Conservation (phyloP, 768 basidiomycete genomes). For the Boletus tomentosulus region DNA sequence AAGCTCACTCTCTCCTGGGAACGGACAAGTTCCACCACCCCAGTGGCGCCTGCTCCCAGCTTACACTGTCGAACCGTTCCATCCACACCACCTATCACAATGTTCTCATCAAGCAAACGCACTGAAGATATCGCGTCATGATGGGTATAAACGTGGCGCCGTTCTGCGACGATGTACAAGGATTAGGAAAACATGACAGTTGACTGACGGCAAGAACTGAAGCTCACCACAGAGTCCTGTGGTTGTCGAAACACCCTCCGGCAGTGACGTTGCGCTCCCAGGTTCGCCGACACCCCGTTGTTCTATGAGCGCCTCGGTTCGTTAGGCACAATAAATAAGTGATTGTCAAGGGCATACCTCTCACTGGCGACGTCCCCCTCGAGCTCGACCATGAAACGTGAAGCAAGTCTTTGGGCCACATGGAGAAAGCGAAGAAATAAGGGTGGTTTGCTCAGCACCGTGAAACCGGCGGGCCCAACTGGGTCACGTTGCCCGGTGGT, state of each 20-base stretch:
- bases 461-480: too few species aligned
- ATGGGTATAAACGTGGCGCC: not conserved
- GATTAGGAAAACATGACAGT: not conserved
- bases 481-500: too few species aligned
- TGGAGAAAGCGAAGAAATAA: not conserved
- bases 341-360: not conserved
- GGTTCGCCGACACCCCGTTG: not conserved
- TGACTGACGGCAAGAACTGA: not conserved
- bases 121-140: constrained; percentile 3
- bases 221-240: not conserved
- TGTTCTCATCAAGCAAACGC: constrained; percentile 6
- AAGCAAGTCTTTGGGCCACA: constrained; percentile 6
- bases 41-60: not conserved
- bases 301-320: not conserved
- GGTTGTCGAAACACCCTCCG: not conserved
- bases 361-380: constrained; percentile 3
- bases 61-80: constrained; percentile 10
- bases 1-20: not conserved
- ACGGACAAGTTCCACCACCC: not conserved
- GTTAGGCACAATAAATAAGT: not conserved
- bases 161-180: not conserved
- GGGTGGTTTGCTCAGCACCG: too few species aligned
- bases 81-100: constrained; percentile 4
- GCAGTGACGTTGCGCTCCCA: not conserved
- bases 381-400: constrained; percentile 5